Evolutionary conservation across 129 eudicot genomes (phyloP), one percentile per base, ranked within the genome.

Genomic region (Rutidosis leptorrhynchoides): DNA sequence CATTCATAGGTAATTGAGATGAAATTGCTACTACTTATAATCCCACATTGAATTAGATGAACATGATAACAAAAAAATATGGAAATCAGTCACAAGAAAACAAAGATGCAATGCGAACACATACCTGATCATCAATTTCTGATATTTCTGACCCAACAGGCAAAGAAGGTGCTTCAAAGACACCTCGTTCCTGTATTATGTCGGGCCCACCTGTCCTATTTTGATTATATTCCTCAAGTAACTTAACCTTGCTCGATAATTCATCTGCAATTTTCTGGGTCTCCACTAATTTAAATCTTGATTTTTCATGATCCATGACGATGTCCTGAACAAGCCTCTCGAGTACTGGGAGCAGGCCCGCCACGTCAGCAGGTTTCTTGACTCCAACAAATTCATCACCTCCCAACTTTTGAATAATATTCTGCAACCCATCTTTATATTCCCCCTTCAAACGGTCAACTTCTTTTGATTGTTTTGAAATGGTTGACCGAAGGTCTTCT

Each of bases 71-170:
- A 40, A 73, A 40, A 5, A 40, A 40, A 40, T 40, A 35, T 35
- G 17, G 52, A 27, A 11, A 35, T 45, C 26, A 29, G 72, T 40
- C n/a, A 65, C 1, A 64, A 17, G 32, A 53, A 46, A 49, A 24
- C 17, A 65, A 28, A 48, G 58, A 29, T 17, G 43, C 49, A 80
- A 60, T 55, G 55, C 58, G 22, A 45, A 49, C 43, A 75, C 65
- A 78, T 89, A 81, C 97, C 93, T 74, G 80, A 52, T 89, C 97
- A 62, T 94, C 97, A 58, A 86, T 69, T 77, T 94, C 97, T 26
- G 88, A 84, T 68, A 89, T 94, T 84, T 94, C 99, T 30, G 99
- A 76, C 52, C 71, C 68, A 76, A 83, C 49, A 62, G 96, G 67
- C 77, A 59, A 72, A 10, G 92, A 77, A 74, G 85, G 73, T 70